Conservation (phyloP, 768 basidiomycete species). For the Calvatia gigantea region DNA sequence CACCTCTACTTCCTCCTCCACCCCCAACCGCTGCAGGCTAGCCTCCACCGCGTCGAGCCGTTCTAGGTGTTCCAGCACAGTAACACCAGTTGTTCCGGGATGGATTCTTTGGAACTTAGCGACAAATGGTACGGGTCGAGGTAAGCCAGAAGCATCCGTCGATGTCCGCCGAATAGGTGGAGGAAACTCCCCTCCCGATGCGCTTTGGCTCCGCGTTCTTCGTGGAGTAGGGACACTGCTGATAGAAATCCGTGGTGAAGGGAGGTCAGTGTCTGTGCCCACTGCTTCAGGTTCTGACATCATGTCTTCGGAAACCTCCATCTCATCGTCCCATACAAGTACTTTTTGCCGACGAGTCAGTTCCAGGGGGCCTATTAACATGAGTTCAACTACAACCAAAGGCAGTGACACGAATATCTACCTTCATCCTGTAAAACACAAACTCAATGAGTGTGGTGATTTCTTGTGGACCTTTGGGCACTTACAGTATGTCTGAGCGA, state of each 20-base stretch:
- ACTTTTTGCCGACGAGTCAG: slow-evolving; percentile 80
- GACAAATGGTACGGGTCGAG: slow-evolving; percentile 78
- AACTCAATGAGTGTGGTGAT: not conserved
- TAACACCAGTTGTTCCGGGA: slow-evolving; percentile 84
- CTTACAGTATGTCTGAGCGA: slow-evolving; percentile 73
- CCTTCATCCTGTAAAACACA: slow-evolving; percentile 66
- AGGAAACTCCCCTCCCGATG: slow-evolving; percentile 70
- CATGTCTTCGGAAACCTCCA: slow-evolving; percentile 65
- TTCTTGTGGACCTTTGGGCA: slow-evolving; percentile 14
- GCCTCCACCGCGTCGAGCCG: slow-evolving; percentile 81
- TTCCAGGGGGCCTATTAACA: slow-evolving; percentile 73
- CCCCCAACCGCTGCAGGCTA: slow-evolving; percentile 69
- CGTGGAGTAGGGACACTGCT: slow-evolving; percentile 58
- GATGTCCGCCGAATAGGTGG: slow-evolving; percentile 65
- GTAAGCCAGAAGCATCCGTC: slow-evolving; percentile 57
- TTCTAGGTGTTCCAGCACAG: slow-evolving; percentile 81
- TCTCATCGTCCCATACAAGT: slow-evolving; percentile 82
- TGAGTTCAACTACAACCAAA: slow-evolving; percentile 8
- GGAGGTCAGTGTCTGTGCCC: slow-evolving; percentile 32
- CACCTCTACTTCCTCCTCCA: slow-evolving; percentile 51
- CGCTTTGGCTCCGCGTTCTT: slow-evolving; percentile 54
- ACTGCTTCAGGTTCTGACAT: slow-evolving; percentile 19
- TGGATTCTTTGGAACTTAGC: slow-evolving; percentile 82
- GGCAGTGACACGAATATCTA: slow-evolving; percentile 20
- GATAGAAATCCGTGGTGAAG: slow-evolving; percentile 61